Conservation (phyloP, 257 asterid species). For the Plantago major region DNA sequence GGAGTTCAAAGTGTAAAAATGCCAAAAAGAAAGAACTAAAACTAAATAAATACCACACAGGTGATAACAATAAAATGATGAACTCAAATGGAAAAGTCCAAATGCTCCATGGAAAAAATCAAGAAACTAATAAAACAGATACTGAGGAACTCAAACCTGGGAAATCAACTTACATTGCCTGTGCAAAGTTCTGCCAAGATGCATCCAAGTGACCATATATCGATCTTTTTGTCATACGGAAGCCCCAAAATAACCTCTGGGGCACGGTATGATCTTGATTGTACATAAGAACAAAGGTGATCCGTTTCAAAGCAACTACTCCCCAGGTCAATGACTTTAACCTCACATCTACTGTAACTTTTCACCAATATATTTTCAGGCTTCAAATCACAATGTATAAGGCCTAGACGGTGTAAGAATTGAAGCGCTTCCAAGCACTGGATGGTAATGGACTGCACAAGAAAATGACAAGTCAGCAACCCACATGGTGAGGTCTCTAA, state of each 20-base stretch:
- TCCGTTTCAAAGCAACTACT: slow-evolving; percentile 83
- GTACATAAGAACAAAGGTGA: slow-evolving; percentile 75
- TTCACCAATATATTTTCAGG: slow-evolving; percentile 80
- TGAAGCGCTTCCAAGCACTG: slow-evolving; percentile 78
- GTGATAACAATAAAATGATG: no score
- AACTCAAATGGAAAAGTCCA: no score
- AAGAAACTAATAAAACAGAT: slow-evolving; percentile 1
- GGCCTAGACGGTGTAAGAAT: slow-evolving; percentile 65
- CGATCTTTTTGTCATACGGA: slow-evolving; percentile 67
- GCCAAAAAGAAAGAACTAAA: background rate
- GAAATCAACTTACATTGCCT: slow-evolving; percentile 56
- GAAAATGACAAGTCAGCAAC: slow-evolving; percentile 18
- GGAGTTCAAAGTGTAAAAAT: slow-evolving; percentile 12
- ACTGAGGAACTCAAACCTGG: slow-evolving; percentile 7
- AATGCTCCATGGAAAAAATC: slow-evolving; percentile 1
- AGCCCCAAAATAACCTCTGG: slow-evolving; percentile 77
- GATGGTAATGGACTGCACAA: slow-evolving; percentile 61
- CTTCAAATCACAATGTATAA: slow-evolving; percentile 76
- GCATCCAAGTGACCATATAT: slow-evolving; percentile 80
- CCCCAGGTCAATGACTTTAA: slow-evolving; percentile 78
- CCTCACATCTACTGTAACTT: slow-evolving; percentile 83
- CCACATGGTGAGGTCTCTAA: background rate
- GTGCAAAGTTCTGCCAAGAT: slow-evolving; percentile 83
- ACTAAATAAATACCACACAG: background rate
- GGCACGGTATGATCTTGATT: slow-evolving; percentile 76